These are phyloP conservation scores for Penicillium sp. DNA, from an alignment of 2,329 filamentous ascomycete species.

Conservation along the genomic window DNA sequence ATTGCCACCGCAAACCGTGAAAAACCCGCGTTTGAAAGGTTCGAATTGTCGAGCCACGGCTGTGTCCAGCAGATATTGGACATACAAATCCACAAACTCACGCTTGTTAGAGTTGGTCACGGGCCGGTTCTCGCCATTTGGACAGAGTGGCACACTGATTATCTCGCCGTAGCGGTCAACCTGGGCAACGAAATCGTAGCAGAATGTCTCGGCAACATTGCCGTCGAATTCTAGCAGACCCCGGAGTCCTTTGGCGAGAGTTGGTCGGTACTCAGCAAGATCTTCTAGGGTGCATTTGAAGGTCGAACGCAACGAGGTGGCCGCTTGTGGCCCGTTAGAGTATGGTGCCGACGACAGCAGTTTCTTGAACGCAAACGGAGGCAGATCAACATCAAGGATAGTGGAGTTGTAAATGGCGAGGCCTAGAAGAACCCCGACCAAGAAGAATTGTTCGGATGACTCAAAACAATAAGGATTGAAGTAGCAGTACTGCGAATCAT, in stretches of 20 bases:
- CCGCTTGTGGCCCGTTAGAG: conserved; percentile 54
- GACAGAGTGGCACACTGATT: conserved; percentile 66
- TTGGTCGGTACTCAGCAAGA: conserved; percentile 75
- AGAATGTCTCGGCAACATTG: conserved; percentile 76
- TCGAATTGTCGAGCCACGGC: conserved; percentile 81
- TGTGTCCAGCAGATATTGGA: conserved; percentile 74
- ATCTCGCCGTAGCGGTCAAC: conserved; percentile 72
- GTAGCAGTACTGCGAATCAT: conserved; percentile 86
- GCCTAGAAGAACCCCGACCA: conserved; percentile 82
- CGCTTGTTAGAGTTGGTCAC: conserved; percentile 82
- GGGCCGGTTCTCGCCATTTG: conserved; percentile 67
- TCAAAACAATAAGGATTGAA: conserved; percentile 91
- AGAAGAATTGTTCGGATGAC: conserved; percentile 85
- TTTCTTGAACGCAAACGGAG: conserved; percentile 86
- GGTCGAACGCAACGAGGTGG: conserved; percentile 50
- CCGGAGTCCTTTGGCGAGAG: conserved; percentile 70
- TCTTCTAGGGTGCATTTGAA: conserved; percentile 78
- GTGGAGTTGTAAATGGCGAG: conserved; percentile 94
- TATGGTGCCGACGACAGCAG: conserved; percentile 73
- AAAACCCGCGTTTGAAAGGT: conserved; percentile 91
- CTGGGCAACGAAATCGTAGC: conserved; percentile 75
- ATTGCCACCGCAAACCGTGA: conserved; percentile 84
- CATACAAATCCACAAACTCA: conserved; percentile 83
- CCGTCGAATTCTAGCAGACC: conserved; percentile 79
- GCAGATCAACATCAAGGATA: conserved; percentile 82